Base-by-base conservation (phyloP, 2,329 filamentous ascomycete genomes). In the Venturia nashicola region DNA sequence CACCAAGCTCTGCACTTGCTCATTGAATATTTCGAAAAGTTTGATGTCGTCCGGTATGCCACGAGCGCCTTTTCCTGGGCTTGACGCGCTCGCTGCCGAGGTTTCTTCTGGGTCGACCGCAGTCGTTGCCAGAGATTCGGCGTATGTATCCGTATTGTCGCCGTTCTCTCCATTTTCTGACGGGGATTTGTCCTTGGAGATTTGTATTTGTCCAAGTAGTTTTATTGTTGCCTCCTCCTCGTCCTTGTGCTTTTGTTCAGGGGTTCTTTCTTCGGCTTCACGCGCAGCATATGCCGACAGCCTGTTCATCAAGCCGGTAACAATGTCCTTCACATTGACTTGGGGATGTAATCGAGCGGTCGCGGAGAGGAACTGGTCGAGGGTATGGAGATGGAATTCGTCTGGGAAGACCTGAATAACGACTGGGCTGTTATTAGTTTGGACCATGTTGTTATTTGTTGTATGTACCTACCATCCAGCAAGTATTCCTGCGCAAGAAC, bases 351-450 rank as follows among this genome's bases (percentile, higher is more conserved):
- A 81, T 65, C 93, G 83, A 16, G 93, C 91, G 42, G 96, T 96
- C 7, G 94, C 94, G 9, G 89, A 94, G 42, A 99, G 85, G 74
- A 99, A 90, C 73, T 97, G 89, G 72, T 97, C 94, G 40, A 99
- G 84, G 0, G 94, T 99, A 73, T 99, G 92, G 27, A 99, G 84
- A 76, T 99, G 95, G 74, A 93, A 99, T 73, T 99, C 94, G 76
- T 99, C 94, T 0, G 94, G 94, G 79, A 99, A 99, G 62, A 97
- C 94, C 76, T 99, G 95, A 68, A 99, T 96, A 67, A 99, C 94
- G 85, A 67, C 44, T 61, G 44, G n/a, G 68, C 65, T 67, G 54
- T n/a, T 64, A 67, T 75, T 69, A 73, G 70, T 65, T 51, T 65
- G 20, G 39, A 34, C 14, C 18, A 20, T 3, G n/a, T 34, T 44